Percentiles rank a stretch among this genome's conserved stretches.
Conservation (phyloP, 2,329 filamentous ascomycete species). For the Aspergillus aculeatus region DNA sequence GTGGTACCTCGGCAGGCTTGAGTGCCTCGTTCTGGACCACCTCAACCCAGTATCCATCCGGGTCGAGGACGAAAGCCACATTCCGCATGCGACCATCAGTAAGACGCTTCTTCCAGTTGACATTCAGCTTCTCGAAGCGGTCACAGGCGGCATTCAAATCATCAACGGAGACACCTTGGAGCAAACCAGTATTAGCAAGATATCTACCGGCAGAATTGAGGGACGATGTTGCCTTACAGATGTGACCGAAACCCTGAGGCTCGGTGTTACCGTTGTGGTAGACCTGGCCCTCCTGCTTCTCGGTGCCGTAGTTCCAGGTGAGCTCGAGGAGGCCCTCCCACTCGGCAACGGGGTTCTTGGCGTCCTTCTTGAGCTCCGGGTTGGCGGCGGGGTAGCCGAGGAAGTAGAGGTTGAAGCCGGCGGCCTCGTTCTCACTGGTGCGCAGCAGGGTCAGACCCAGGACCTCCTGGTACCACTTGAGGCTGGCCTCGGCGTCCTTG, state of each 20-base stretch:
- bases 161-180: slow-evolving; percentile 72
- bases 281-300: slow-evolving; percentile 75
- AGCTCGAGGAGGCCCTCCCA: slow-evolving; percentile 86
- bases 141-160: slow-evolving; percentile 83
- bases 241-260: slow-evolving; percentile 92
- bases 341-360: slow-evolving; percentile 60
- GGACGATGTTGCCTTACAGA: slow-evolving; percentile 59
- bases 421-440: slow-evolving; percentile 66
- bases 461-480: slow-evolving; percentile 79
- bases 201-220: background rate
- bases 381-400: slow-evolving; percentile 70
- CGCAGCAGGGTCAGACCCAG: slow-evolving; percentile 84
- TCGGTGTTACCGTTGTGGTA: slow-evolving; percentile 93
- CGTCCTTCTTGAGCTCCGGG: slow-evolving; percentile 49
- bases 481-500: slow-evolving; percentile 72
- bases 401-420: slow-evolving; percentile 89
- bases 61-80: slow-evolving; percentile 86
- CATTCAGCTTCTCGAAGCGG: slow-evolving; percentile 76
- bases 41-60: slow-evolving; percentile 79
- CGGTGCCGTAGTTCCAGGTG: slow-evolving; percentile 75
- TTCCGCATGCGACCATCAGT: slow-evolving; percentile 92
- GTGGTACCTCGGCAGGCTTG: slow-evolving; percentile 27
- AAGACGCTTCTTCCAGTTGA: slow-evolving; percentile 92
- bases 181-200: slow-evolving; percentile 2
- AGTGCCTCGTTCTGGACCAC: slow-evolving; percentile 67